Conservation (phyloP, 2,329 filamentous ascomycete genomes). For the Trichoderma koningiopsis region DNA sequence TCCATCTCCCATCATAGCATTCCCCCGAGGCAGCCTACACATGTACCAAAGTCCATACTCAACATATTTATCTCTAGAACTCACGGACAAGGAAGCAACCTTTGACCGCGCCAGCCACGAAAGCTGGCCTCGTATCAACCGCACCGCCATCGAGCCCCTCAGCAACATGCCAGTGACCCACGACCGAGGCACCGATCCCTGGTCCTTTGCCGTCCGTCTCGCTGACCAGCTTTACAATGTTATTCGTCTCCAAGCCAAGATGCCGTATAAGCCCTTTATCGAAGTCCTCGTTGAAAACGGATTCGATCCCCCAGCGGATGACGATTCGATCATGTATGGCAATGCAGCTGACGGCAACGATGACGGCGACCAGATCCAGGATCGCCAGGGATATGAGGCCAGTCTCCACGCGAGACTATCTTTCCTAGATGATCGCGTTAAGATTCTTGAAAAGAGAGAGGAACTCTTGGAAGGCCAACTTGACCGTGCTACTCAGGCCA, state of each 20-base stretch:
- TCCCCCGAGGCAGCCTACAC: background rate
- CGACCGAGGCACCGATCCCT: constrained; percentile 1
- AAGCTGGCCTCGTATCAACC: constrained; percentile 20
- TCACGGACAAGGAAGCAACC: background rate
- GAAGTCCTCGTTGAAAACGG: constrained; percentile 16
- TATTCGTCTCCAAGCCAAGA: constrained; percentile 15
- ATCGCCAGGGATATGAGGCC: constrained; percentile 1
- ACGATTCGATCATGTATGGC: background rate
- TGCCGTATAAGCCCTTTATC: constrained; percentile 18
- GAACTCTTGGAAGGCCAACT: constrained; percentile 10
- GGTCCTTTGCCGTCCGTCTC: constrained; percentile 11
- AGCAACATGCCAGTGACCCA: constrained; percentile 20
- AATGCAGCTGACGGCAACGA: background rate
- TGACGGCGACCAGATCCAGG: background rate
- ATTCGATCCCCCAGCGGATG: background rate
- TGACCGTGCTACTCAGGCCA: constrained; percentile 3
- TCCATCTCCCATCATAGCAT: background rate
- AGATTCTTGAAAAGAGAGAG: constrained; percentile 18
- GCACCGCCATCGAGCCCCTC: constrained; percentile 6
- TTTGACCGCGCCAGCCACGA: constrained; percentile 8
- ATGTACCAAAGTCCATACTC: background rate
- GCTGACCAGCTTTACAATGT: constrained; percentile 21
- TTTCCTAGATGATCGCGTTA: constrained; percentile 22
- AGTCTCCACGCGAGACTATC: constrained; percentile 6
- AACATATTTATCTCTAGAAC: background rate